Evolutionary conservation across 2,329 filamentous ascomycete species (phyloP).

Genomic region (Ascochyta rabiei): DNA sequence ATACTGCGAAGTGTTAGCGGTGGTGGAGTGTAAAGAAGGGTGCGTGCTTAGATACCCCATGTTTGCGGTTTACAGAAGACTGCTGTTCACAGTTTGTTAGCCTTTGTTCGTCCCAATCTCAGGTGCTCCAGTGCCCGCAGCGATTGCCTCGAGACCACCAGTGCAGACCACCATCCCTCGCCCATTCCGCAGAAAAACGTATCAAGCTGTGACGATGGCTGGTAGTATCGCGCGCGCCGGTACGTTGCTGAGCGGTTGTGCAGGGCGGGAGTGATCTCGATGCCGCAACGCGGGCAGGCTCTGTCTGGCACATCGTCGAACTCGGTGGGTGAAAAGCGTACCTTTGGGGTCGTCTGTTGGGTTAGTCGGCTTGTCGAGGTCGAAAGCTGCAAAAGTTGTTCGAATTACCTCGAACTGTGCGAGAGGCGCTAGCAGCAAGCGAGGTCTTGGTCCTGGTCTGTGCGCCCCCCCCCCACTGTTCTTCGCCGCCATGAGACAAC

Average conservation of each 20-base stretch:
- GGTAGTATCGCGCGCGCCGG: slow-evolving; percentile 28
- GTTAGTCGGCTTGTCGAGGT: slow-evolving; percentile 38
- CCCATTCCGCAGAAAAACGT: slow-evolving; percentile 19
- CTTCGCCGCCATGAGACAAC: neutral
- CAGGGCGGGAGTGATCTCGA: slow-evolving; percentile 21
- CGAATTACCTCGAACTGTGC: neutral
- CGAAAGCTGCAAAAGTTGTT: neutral
- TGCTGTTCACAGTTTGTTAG: slow-evolving; percentile 42
- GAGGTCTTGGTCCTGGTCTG: slow-evolving; percentile 11
- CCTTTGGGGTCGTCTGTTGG: slow-evolving; percentile 47
- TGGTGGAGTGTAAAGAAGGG: slow-evolving; percentile 7
- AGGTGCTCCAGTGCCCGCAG: slow-evolving; percentile 18
- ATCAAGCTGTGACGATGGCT: slow-evolving; percentile 19
- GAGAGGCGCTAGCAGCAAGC: slow-evolving; percentile 7
- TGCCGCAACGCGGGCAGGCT: slow-evolving; percentile 25
- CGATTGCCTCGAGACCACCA: slow-evolving; percentile 15
- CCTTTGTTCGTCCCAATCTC: slow-evolving; percentile 19
- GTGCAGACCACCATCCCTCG: slow-evolving; percentile 5
- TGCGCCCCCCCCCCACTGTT: neutral
- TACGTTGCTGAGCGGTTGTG: slow-evolving; percentile 23
- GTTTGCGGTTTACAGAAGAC: slow-evolving; percentile 57
- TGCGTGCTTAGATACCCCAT: slow-evolving; percentile 55
- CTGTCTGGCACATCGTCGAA: slow-evolving; percentile 13
- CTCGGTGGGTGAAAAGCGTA: slow-evolving; percentile 28
- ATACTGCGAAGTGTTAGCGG: slow-evolving; percentile 69